phyloP scores from a whole-genome alignment of 176 grass and related monocot genomes.

The Rhynchospora pubera region DNA sequence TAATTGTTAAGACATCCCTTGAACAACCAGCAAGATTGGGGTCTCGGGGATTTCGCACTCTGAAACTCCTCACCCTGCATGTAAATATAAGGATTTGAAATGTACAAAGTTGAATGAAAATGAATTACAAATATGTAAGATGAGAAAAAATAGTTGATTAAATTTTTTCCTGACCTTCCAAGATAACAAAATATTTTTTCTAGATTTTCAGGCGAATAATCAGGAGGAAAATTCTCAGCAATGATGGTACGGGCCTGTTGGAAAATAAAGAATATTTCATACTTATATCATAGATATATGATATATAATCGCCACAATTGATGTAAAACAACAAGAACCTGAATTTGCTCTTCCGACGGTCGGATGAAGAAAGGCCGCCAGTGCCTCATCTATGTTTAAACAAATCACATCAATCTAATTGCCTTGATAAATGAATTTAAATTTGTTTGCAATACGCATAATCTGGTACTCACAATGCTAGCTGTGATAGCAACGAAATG shows the following conservation, averaged over 20 bases:
- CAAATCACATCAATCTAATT: not conserved
- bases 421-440: not conserved
- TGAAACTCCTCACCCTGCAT: not conserved
- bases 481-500: not conserved
- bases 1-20: not conserved
- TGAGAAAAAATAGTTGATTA: not conserved
- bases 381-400: not conserved
- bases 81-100: not conserved
- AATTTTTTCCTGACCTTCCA: not conserved
- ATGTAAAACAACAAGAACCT: not conserved
- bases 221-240: not conserved
- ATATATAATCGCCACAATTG: not conserved
- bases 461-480: not conserved
- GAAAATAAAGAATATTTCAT: not conserved
- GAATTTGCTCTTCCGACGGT: not conserved
- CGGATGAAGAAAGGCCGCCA: not conserved
- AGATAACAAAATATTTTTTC: not conserved
- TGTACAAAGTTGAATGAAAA: not conserved
- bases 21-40: not conserved
- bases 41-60: not conserved
- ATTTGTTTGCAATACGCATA: not conserved
- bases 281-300: not conserved
- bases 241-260: not conserved
- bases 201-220: not conserved
- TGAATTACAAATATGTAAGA: not conserved